phyloP scores from a whole-genome alignment of 768 basidiomycete species.

The Calocybe cyanea region DNA sequence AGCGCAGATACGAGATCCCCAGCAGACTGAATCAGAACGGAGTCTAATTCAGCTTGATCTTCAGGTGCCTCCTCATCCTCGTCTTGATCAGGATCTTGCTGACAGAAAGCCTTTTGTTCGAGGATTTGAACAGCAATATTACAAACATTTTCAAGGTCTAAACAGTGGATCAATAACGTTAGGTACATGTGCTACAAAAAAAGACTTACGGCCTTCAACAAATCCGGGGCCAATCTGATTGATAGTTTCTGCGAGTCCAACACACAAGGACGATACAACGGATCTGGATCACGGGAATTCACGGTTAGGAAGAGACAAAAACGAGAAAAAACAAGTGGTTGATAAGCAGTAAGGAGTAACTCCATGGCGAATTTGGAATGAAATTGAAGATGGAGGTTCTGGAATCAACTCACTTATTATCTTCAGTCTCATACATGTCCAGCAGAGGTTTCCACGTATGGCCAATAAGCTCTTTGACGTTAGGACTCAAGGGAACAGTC shows the following conservation, averaged over 20 bases:
- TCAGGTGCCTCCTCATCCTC: conserved; percentile 82
- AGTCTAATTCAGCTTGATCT: conserved; percentile 94
- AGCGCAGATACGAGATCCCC: conserved; percentile 91
- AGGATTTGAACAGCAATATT: conserved; percentile 81
- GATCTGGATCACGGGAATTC: too few species aligned
- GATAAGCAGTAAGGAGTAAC: conserved; percentile 90
- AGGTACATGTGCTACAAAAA: not conserved
- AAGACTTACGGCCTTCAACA: conserved; percentile 66
- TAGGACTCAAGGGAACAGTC: conserved; percentile 51
- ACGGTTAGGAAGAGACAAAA: conserved; percentile 1
- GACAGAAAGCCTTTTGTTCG: conserved; percentile 93
- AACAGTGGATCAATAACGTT: conserved; percentile 7
- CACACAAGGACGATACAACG: conserved; percentile 85
- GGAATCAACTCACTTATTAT: conserved; percentile 82
- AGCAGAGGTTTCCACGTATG: conserved; percentile 72
- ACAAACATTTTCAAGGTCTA: conserved; percentile 76
- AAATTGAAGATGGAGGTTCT: conserved; percentile 4
- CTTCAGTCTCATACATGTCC: conserved; percentile 90
- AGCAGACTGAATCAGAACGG: conserved; percentile 90
- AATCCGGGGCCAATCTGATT: conserved; percentile 89
- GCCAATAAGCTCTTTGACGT: conserved; percentile 75
- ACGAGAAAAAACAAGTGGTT: too few species aligned
- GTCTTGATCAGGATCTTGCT: conserved; percentile 93
- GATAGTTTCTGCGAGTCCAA: conserved; percentile 87
- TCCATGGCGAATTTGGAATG: conserved; percentile 52